Conservation (phyloP, 148 eudicot genomes). For the Nyssa sinensis region DNA sequence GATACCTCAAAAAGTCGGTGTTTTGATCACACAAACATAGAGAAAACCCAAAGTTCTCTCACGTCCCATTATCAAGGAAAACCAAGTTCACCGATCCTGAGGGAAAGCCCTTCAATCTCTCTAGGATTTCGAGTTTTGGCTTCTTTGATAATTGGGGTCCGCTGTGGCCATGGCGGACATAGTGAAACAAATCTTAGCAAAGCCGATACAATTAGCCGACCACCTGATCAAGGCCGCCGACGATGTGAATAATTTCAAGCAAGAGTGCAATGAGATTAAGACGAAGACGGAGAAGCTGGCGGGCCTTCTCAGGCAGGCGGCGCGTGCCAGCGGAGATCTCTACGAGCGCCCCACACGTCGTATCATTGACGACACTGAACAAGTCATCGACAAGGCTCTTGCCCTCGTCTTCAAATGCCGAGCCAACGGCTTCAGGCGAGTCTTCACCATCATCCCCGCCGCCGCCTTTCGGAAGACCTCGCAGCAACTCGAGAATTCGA, state of each 20-base stretch:
- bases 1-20: background rate
- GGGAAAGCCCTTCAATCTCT: too few species aligned
- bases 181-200: constrained; percentile 65
- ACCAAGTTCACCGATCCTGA: background rate
- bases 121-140: background rate
- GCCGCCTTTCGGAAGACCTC: constrained; percentile 51
- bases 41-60: background rate
- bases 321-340: constrained; percentile 62
- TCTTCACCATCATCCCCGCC: constrained; percentile 71
- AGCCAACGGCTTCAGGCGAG: constrained; percentile 46
- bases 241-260: constrained; percentile 43
- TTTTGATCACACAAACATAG: background rate
- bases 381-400: constrained; percentile 61
- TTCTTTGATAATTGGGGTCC: background rate
- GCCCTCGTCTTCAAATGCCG: constrained; percentile 56
- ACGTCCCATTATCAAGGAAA: background rate
- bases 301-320: constrained; percentile 67
- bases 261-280: constrained; percentile 62
- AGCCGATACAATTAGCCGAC: constrained; percentile 79
- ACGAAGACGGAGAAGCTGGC: constrained; percentile 56
- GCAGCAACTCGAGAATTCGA: constrained; percentile 70
- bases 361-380: constrained; percentile 71
- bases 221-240: constrained; percentile 59
- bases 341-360: constrained; percentile 85
- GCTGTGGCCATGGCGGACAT: constrained; percentile 49